Base-by-base conservation (phyloP, 208 protist genomes). In the Crithidia acanthocephali region DNA sequence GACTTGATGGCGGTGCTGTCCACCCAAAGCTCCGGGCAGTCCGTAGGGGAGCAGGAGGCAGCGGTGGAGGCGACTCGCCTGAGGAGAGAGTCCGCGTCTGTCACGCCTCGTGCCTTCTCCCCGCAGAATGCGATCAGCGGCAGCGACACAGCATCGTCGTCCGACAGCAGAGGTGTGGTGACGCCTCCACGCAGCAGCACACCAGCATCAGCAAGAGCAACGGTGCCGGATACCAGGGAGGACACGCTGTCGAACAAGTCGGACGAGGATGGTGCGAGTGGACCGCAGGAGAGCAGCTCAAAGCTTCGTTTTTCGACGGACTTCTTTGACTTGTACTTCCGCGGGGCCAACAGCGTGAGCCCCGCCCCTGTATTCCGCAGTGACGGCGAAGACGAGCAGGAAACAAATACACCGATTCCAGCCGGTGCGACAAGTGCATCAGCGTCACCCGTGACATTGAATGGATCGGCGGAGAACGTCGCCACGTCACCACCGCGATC, bases 251-350 rank as follows among this genome's bases (percentile, higher is more conserved):
- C 7, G 9, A 22, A 50, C 16, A 5, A 50, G 45, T 22, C 45
- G 16, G 6, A 50, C 45, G 7, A 5, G 18, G 45, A 50, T 22
- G 18, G 18, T 50, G 20, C 10, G 7, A 22, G 45, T 16, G 20
- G 45, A 5, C 20, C 45, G 6, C 6, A 50, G 9, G 16, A 13
- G 45, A 50, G 45, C 20, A 16, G 20, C 18, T 50, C 45, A 16
- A 10, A 22, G 20, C 15, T 50, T 22, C 9, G 45, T 16, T 50
- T 13, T 22, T 10, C 45, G 9, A 16, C 6, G 4, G 45, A 50
- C 45, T 50, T 50, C 45, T 50, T 50, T 50, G 45, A 50, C 20
- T 22, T 50, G 45, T 50, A 50, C 45, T 50, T 50, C 20, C 45
- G 20, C 15, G 18, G 45, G 7, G 15, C 45, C n/a, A n/a, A n/a